Percentiles rank a stretch among this genome's conserved stretches.
Evolutionary conservation across 2,329 filamentous ascomycete genomes (phyloP).

Genomic region (Sarocladium kiliense): DNA sequence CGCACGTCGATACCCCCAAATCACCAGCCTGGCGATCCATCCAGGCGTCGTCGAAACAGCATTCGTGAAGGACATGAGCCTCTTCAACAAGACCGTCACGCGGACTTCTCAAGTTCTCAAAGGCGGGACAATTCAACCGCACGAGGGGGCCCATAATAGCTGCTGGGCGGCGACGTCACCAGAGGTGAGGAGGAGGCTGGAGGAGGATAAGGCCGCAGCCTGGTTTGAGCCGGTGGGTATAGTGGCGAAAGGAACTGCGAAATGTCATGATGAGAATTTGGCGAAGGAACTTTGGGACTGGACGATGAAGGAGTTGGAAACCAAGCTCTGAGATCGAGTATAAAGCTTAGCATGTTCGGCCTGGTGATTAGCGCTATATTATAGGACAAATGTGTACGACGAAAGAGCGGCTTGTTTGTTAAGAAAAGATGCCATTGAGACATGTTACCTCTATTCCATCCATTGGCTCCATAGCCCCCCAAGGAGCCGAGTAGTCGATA

Average conservation of each 20-base stretch:
- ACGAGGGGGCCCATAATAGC: too few relatives aligned
- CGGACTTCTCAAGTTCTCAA: too few relatives aligned
- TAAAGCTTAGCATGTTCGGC: background rate
- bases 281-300: constrained; percentile 32
- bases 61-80: too few relatives aligned
- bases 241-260: constrained; percentile 15
- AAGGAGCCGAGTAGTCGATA: constrained; percentile 5
- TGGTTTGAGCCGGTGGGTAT: constrained; percentile 24
- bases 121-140: too few relatives aligned
- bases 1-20: too few relatives aligned
- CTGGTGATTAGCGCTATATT: background rate
- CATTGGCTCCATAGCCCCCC: background rate
- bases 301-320: constrained; percentile 20
- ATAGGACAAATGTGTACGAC: background rate
- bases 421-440: constrained; percentile 3
- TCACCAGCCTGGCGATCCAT: too few relatives aligned
- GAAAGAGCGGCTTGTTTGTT: background rate
- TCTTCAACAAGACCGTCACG: too few relatives aligned
- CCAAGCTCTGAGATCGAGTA: constrained; percentile 8
- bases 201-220: too few relatives aligned
- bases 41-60: too few relatives aligned
- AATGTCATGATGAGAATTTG: constrained; percentile 22
- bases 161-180: too few relatives aligned
- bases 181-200: too few relatives aligned
- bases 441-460: background rate